Percentiles rank a stretch among this genome's conserved stretches.
These are phyloP conservation scores for Linderina pennispora DNA, from an alignment of 192 early-diverging fungal species.

Conservation along the genomic window DNA sequence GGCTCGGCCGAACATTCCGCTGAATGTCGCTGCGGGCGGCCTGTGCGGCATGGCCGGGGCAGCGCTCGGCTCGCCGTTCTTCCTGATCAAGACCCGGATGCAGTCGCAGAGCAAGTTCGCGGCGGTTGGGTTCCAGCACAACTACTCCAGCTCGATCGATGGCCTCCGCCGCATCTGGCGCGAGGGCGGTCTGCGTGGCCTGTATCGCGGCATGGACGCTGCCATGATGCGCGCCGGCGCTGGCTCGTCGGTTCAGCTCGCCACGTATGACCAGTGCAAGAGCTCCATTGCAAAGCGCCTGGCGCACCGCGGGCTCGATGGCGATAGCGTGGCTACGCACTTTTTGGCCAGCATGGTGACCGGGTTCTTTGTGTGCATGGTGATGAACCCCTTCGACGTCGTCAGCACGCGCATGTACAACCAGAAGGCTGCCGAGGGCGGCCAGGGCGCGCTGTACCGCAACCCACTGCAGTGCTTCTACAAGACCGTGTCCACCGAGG, in stretches of 20 bases:
- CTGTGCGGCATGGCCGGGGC: slow-evolving; percentile 78
- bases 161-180: slow-evolving; percentile 63
- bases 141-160: slow-evolving; percentile 62
- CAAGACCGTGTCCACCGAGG: slow-evolving; percentile 80
- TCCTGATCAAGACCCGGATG: slow-evolving; percentile 85
- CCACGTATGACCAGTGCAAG: slow-evolving; percentile 84
- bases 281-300: slow-evolving; percentile 47
- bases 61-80: slow-evolving; percentile 76
- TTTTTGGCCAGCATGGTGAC: slow-evolving; percentile 70
- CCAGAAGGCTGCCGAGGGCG: slow-evolving; percentile 54
- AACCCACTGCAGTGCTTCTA: slow-evolving; percentile 77
- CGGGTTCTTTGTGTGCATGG: slow-evolving; percentile 77
- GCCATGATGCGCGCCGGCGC: slow-evolving; percentile 84
- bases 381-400: slow-evolving; percentile 98
- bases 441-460: slow-evolving; percentile 71
- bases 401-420: slow-evolving; percentile 94
- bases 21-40: slow-evolving; percentile 69
- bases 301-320: slow-evolving; percentile 50
- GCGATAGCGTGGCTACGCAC: slow-evolving; percentile 61
- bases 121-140: slow-evolving; percentile 81
- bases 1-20: slow-evolving; percentile 27
- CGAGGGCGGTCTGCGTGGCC: slow-evolving; percentile 66
- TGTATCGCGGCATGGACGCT: slow-evolving; percentile 85
- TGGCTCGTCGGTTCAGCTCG: slow-evolving; percentile 85
- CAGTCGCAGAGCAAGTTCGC: slow-evolving; percentile 66